Base-by-base conservation (phyloP, 1,284 basidiomycete species). In the Sporisorium graminicola region DNA sequence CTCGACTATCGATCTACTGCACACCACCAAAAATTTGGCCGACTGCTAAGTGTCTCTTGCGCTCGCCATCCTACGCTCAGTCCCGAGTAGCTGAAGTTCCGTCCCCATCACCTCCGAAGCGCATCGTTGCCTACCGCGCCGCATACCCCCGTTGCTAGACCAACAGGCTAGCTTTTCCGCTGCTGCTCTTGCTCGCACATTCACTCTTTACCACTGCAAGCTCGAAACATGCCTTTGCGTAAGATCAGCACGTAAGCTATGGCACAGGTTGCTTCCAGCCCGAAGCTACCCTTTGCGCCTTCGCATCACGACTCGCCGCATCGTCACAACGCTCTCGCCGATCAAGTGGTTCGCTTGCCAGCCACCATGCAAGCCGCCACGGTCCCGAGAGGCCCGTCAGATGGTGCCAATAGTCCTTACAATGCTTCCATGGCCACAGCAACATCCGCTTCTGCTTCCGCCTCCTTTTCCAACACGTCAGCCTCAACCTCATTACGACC, bases 251-350 rank as follows among this genome's bases (percentile, higher is more conserved):
- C 27, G 18, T 72, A 66, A 72, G 64, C 69, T 58, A 63, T 72
- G 69, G 69, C 69, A 62, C 69, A 66, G 69, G 69, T 72, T 35
- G 69, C 69, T 72, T 65, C 60, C 40, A 52, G 52, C 59, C 59
- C 69, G 35, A 55, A 63, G 46, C 64, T 59, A 44, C 56, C 59
- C 40, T 47, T 66, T 49, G 63, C 64, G 35, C 56, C 57, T 20
- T 18, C 59, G 52, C 63, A 62, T 27, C 63, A 62, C 64, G 69
- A 66, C 33, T 56, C 46, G 27, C 18, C 40, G 18, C 59, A 59
- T 58, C 69, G 51, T 42, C 56, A 58, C 35, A 49, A 35, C 44
- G 46, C 22, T 56, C 58, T 60, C n/a, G 40, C 33, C 50, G 26
- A 42, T 54, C 37, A 71, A 46, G 56, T 58, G 63, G 55, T 42